Conservation (phyloP, 78 protist genomes). For the Speleostelium caveatum region DNA sequence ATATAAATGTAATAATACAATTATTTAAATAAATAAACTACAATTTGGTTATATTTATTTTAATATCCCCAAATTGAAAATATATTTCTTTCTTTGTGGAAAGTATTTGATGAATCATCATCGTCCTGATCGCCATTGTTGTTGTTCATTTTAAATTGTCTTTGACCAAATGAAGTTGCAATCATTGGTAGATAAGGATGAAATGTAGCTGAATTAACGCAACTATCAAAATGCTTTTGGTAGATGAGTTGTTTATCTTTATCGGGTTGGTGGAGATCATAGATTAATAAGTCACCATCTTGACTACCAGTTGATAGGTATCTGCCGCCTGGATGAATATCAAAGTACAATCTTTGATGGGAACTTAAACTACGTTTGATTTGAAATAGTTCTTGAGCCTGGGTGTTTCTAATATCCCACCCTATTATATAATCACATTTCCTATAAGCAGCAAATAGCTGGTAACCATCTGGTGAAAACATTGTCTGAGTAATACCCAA, state of each 20-base stretch:
- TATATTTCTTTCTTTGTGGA: too few relatives aligned
- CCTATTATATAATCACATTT: slow-evolving; percentile 47
- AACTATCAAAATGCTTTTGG: too few relatives aligned
- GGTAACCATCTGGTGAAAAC: slow-evolving; percentile 37
- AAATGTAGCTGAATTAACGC: slow-evolving; percentile 15
- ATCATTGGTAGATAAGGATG: slow-evolving; percentile 29
- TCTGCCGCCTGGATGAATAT: slow-evolving; percentile 37
- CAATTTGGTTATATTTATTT: too few relatives aligned
- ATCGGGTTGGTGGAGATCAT: slow-evolving; percentile 4
- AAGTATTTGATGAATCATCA: too few relatives aligned
- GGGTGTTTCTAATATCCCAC: slow-evolving; percentile 56
- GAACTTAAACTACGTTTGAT: slow-evolving; percentile 1
- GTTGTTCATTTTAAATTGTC: too few relatives aligned
- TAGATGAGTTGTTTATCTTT: background rate
- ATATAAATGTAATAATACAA: background rate
- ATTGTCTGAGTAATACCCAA: slow-evolving; percentile 33
- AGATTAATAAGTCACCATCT: slow-evolving; percentile 28
- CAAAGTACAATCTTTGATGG: slow-evolving; percentile 54
- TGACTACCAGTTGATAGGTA: slow-evolving; percentile 46
- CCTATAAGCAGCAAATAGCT: slow-evolving; percentile 50
- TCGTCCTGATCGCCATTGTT: too few relatives aligned
- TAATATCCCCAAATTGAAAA: too few relatives aligned
- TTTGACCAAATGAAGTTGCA: slow-evolving; percentile 26
- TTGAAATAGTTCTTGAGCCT: slow-evolving; percentile 11
- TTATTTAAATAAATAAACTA: too few relatives aligned